Evolutionary conservation across 768 basidiomycete genomes (phyloP), one percentile per base, ranked within the genome.

Genomic region (Boletales sp.): DNA sequence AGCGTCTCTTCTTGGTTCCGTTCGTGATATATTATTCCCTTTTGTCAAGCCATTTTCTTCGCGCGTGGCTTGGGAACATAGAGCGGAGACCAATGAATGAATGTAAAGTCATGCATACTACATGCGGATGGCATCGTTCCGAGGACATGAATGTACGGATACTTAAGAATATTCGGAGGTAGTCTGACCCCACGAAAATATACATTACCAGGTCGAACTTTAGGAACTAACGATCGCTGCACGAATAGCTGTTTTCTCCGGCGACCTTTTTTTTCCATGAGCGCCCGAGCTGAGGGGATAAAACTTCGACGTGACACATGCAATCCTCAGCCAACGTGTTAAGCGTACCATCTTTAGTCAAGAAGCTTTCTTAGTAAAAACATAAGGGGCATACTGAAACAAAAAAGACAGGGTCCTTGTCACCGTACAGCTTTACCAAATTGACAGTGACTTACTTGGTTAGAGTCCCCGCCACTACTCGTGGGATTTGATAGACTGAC

Each of bases 31-130:
- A 12, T 36, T 19, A 17, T 15, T 9, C 19, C 30, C 15, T 32
- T 18, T 15, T 8, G 17, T 17, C 25, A n/a, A 9, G 28, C 28
- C n/a, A 8, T 11, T 41, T 28, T 17, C 15, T 5, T 41, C 6
- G 5, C 6, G 25, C 25, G 5, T n/a, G 4, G 2, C 34, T 30
- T 17, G 4, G 11, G 28, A 28, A 28, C 25, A 7, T 21, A 46
- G 46, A 31, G 56, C 51, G 35, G 54, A 42, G 34, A 46, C 49
- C 36, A 10, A 45, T 30, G 11, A 42, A 10, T 38, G 19, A 12
- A 42, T 18, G 31, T 14, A 37, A 14, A 30, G 11, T 25, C 31
- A 21, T 19, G 30, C 36, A 12, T n/a, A n/a, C 41, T 31, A 10
- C 41, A 31, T 42, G 41, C 28, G 41, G 41, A 42, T 30, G 10